These are phyloP conservation scores for Kentomonas sorsogonicus DNA, from an alignment of 208 protist genomes.

Conservation along the genomic window DNA sequence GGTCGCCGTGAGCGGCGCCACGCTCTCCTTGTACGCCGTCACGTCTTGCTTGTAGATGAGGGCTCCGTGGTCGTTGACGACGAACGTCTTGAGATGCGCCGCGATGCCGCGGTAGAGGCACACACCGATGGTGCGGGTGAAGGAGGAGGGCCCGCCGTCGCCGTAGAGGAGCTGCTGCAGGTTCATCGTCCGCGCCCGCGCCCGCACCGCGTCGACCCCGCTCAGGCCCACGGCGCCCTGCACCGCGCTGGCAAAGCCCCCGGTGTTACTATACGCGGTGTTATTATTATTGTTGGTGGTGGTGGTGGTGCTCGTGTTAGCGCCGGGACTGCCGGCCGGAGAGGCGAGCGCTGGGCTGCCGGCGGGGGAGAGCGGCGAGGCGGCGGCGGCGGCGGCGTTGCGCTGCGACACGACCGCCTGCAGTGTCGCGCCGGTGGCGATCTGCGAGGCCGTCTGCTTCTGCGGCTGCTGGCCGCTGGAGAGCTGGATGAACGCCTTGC, in stretches of 20 bases:
- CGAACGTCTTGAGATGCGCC: conserved; percentile 65
- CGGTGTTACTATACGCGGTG: no score
- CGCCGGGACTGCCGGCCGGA: neutral
- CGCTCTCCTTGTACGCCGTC: conserved; percentile 80
- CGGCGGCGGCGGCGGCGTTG: no score
- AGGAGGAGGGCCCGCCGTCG: conserved; percentile 71
- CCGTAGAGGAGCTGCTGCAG: conserved; percentile 80
- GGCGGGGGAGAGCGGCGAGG: no score
- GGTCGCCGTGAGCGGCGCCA: conserved; percentile 59
- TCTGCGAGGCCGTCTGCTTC: conserved; percentile 18
- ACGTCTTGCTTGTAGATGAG: conserved; percentile 88
- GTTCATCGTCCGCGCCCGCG: conserved; percentile 70
- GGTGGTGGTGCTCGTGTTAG: neutral
- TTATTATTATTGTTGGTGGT: neutral
- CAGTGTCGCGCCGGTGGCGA: conserved; percentile 9
- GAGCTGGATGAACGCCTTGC: conserved; percentile 77
- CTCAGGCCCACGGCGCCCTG: neutral
- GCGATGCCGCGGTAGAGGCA: conserved; percentile 79
- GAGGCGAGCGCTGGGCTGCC: neutral
- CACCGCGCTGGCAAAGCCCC: no score
- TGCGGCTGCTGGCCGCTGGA: conserved; percentile 59
- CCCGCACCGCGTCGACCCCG: conserved; percentile 38
- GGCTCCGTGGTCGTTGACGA: conserved; percentile 63
- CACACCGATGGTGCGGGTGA: conserved; percentile 80
- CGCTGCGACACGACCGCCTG: neutral